These are phyloP conservation scores for Phytophthora pseudosyringae DNA, from an alignment of 352 stramenopile genomes.

Conservation along the genomic window DNA sequence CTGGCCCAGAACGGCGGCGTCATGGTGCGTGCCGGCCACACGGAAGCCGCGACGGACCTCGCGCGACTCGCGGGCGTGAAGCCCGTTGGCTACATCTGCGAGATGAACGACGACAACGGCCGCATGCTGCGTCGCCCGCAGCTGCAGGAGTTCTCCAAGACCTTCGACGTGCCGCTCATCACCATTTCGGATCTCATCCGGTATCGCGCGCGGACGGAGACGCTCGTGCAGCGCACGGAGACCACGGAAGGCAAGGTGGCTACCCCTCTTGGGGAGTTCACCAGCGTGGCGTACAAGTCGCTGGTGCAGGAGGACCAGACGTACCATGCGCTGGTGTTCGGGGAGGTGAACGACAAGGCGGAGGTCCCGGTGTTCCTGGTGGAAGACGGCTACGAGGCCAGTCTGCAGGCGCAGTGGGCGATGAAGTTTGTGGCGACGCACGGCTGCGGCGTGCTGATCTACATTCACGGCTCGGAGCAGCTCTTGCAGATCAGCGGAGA, in stretches of 20 bases:
- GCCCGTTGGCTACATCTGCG: slow-evolving; percentile 91
- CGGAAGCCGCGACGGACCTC: slow-evolving; percentile 97
- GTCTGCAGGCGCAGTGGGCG: slow-evolving; percentile 73
- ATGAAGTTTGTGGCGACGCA: slow-evolving; percentile 59
- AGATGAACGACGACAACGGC: slow-evolving; percentile 86
- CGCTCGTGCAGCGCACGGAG: slow-evolving; percentile 58
- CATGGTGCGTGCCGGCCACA: slow-evolving; percentile 93
- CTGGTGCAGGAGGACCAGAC: slow-evolving; percentile 58
- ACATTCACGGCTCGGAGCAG: slow-evolving; percentile 61
- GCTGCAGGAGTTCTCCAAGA: slow-evolving; percentile 90
- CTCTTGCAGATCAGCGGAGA: slow-evolving; percentile 82
- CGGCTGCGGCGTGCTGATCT: slow-evolving; percentile 62
- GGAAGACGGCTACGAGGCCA: slow-evolving; percentile 53
- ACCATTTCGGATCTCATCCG: slow-evolving; percentile 97
- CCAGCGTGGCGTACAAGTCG: slow-evolving; percentile 67
- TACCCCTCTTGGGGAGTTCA: slow-evolving; percentile 79
- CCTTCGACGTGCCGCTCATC: slow-evolving; percentile 94
- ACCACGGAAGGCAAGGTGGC: slow-evolving; percentile 34
- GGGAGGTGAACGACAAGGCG: slow-evolving; percentile 37
- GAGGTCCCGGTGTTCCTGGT: slow-evolving; percentile 75
- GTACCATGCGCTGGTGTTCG: slow-evolving; percentile 66
- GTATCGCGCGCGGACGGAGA: slow-evolving; percentile 89
- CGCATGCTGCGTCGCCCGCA: slow-evolving; percentile 81
- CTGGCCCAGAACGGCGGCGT: slow-evolving; percentile 72
- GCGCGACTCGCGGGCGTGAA: slow-evolving; percentile 89